Evolutionary conservation across 257 asterid genomes (phyloP), one percentile per base, ranked within the genome.

Genomic region (Solanum virginianum): DNA sequence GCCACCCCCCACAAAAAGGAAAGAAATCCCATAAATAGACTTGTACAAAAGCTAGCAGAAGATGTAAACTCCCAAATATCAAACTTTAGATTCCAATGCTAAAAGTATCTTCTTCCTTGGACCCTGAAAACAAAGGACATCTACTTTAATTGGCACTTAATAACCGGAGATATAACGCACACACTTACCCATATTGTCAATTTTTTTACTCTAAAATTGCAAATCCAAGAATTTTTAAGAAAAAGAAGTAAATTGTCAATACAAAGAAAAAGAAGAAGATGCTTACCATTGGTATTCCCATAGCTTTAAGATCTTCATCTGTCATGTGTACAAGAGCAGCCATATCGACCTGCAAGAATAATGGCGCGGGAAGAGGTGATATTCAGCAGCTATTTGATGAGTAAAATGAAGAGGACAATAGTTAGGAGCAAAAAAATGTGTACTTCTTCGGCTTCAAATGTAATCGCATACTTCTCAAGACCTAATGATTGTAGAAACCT

Each of bases 361-460:
- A 57, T 32, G 10, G 24, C 4, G 18, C 80, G 6, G 14, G 54
- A 72, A 26, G 24, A 43, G 20, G 55, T 80, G 85, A 85, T 45
- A 66, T 81, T 79, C 85, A 47, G 81, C 56, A 26, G 75, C 69
- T 65, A 45, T 26, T 22, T 12, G 54, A 68, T 69, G 70, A 84
- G 79, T 47, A 49, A 79, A 86, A 41, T 59, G 36, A 32, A 82
- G 70, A 59, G 56, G 85, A 56, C 69, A 79, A 71, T 15, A 62
- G 54, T 6, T 36, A 14, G 54, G 54, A 66, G n/a, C n/a, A 17
- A 15, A 55, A 80, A 87, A 26, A 0, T 56, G 39, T 94, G 36
- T 92, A 96, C 99, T 88, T 96, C 98, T 90, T 96, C 99, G 63
- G 97, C 99, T 91, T 94, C 98, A 92, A 95, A 92, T 72, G 98